phyloP scores from a whole-genome alignment of 2,329 filamentous ascomycete genomes.

The Phaeomoniella chlamydospora region DNA sequence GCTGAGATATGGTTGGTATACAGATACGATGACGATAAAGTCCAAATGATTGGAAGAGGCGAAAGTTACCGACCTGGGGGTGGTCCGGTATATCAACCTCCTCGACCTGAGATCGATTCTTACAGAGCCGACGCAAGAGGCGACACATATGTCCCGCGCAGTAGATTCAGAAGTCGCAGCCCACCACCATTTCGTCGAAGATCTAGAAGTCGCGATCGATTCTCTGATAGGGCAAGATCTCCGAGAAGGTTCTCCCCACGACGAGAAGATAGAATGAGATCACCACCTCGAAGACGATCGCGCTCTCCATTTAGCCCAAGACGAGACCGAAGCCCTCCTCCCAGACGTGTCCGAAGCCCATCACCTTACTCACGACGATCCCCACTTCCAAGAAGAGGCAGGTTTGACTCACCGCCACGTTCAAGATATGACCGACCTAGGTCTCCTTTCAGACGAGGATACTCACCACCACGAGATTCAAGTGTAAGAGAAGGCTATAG shows the following conservation, averaged over 20 bases:
- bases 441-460: constrained; percentile 22
- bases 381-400: constrained; percentile 18
- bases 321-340: constrained; percentile 16
- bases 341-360: constrained; percentile 20
- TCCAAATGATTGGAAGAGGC: constrained; percentile 9
- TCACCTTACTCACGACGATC: constrained; percentile 18
- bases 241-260: constrained; percentile 24
- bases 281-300: constrained; percentile 22
- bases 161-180: constrained; percentile 22
- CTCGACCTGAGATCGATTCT: background rate
- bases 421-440: constrained; percentile 15
- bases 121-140: background rate
- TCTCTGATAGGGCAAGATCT: constrained; percentile 19
- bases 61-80: constrained; percentile 14
- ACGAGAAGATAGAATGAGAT: constrained; percentile 22
- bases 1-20: too few relatives aligned
- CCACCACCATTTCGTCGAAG: constrained; percentile 23
- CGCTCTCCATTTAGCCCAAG: constrained; percentile 21
- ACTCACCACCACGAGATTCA: constrained; percentile 11
- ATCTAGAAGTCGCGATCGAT: constrained; percentile 22
- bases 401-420: constrained; percentile 14
- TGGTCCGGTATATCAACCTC: constrained; percentile 2
- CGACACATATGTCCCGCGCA: constrained; percentile 1
- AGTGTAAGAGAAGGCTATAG: constrained; percentile 21
- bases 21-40: constrained; percentile 1